Evolutionary conservation across 2,329 filamentous ascomycete genomes (phyloP), one percentile per base, ranked within the genome.

Genomic region (Botrytis sinoallii): DNA sequence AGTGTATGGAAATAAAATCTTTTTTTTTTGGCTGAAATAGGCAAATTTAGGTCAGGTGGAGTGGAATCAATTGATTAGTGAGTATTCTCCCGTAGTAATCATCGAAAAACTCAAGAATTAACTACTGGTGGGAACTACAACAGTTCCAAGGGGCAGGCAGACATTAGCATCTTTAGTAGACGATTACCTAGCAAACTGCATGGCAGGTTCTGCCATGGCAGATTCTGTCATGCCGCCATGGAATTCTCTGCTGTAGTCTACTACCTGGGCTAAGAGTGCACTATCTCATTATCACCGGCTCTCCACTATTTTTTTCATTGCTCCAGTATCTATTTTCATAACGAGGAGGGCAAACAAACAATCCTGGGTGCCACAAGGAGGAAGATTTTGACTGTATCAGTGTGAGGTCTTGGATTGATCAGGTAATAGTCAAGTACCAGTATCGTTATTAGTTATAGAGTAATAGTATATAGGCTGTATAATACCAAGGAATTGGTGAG

Each of bases 331-430:
- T 69, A 69, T 57, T 44, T 69, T 42, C 48, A 57, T 44, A 25
- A 35, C 18, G 38, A 22, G 46, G 35, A 63, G 66, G 42, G 42
- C 48, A 57, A 32, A 32, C 65, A 68, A 68, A 57, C 25, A 46
- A 42, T 57, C 66, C 42, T 68, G 48, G 48, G 66, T 68, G 66
- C 66, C 66, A 68, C 66, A 57, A 42, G 66, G n/a, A 57, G 48
- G 16, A 42, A 69, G 52, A 57, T 52, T 67, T 52, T 38, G 48
- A 42, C 66, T 32, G 48, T 25, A 3, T 57, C n/a, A 42, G 32
- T 55, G 29, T 67, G 65, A 40, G 35, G 35, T 55, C 46, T 68
- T 55, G 12, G 32, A 40, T 29, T 67, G 46, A 38, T 52, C 46
- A n/a, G n/a, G n/a, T 57, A 29, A 32, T 40, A 25, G 35, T 55